Conservation (phyloP, 768 basidiomycete species). For the Boletus pseudo-olivaceus region DNA sequence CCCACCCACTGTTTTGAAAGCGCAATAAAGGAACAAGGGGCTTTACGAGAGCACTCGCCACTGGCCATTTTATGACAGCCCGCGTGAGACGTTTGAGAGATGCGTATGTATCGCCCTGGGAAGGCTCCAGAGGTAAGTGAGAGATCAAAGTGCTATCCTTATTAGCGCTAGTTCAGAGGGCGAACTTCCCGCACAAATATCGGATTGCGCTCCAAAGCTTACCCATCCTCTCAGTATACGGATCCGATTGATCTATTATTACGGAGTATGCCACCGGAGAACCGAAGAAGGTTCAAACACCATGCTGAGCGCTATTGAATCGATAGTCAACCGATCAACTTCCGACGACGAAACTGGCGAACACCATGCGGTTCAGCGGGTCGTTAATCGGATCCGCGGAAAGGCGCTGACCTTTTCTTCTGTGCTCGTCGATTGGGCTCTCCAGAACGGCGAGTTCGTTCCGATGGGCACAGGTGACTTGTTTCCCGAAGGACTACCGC, state of each 20-base stretch:
- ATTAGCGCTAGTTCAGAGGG: no score
- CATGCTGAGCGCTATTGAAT: background rate
- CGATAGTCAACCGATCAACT: background rate
- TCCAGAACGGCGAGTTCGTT: background rate
- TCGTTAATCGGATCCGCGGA: background rate
- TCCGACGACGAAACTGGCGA: background rate
- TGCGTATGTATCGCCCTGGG: no score
- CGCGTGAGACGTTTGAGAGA: no score
- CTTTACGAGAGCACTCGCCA: background rate
- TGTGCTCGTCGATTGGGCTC: background rate
- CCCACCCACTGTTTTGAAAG: background rate
- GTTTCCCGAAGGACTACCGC: no score
- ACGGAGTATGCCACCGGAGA: background rate
- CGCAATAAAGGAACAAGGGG: background rate
- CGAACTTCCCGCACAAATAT: no score
- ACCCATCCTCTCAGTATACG: background rate
- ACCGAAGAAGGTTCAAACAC: background rate
- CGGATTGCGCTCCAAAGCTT: no score
- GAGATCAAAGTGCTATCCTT: no score
- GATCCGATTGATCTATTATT: background rate
- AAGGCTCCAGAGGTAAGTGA: no score
- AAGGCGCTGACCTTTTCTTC: background rate
- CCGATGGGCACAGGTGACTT: background rate
- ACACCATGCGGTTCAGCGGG: background rate
- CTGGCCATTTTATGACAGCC: no score